phyloP scores from a whole-genome alignment of 2,329 filamentous ascomycete species.

The Colletotrichum noveboracense region DNA sequence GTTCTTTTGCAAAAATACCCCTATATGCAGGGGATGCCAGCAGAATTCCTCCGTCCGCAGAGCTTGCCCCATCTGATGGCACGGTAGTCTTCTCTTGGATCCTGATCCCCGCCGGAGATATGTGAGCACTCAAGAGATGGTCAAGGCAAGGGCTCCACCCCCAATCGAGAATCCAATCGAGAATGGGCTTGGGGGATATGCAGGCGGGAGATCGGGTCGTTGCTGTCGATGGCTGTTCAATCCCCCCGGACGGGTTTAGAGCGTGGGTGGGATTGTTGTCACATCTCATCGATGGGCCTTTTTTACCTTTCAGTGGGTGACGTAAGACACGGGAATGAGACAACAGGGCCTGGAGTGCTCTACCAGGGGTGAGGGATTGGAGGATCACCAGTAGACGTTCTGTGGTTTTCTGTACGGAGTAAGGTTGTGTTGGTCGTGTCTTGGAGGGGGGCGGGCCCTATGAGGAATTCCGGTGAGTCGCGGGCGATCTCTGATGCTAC shows the following conservation, averaged over 20 bases:
- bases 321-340: conserved; percentile 7
- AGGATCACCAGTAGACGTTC: neutral
- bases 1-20: neutral
- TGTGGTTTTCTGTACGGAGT: neutral
- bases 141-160: neutral
- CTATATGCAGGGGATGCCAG: neutral
- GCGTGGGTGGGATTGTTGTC: neutral
- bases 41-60: neutral
- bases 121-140: neutral
- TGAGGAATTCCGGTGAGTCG: neutral
- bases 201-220: conserved; percentile 2
- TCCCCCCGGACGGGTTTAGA: neutral
- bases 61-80: neutral
- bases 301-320: neutral
- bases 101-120: neutral
- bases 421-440: neutral
- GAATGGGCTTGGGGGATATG: neutral
- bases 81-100: neutral
- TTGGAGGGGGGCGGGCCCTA: neutral
- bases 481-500: neutral
- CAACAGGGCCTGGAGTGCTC: neutral
- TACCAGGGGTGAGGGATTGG: neutral
- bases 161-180: neutral
- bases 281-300: neutral
- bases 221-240: neutral